Conservation (phyloP, 176 grass and related monocot species). For the Musa acuminata region DNA sequence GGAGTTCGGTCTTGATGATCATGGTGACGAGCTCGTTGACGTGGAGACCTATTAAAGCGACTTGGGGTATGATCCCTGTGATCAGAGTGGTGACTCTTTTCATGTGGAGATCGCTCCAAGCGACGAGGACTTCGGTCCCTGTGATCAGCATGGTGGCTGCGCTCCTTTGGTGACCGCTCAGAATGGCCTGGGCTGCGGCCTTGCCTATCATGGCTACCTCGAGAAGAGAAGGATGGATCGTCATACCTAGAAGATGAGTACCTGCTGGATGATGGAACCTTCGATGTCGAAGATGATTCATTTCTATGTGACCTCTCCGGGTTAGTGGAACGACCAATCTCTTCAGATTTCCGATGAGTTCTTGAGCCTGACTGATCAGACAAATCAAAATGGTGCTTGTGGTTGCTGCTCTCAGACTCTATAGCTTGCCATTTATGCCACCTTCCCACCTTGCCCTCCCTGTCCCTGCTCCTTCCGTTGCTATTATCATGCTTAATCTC, state of each 20-base stretch:
- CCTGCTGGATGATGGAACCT: slow-evolving; percentile 30
- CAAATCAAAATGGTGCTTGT: slow-evolving; percentile 38
- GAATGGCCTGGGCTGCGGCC: slow-evolving; percentile 13
- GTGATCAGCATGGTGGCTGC: slow-evolving; percentile 31
- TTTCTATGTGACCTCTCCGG: slow-evolving; percentile 22
- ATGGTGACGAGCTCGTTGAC: slow-evolving; percentile 43
- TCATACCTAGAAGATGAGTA: slow-evolving; percentile 39
- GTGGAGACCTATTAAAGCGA: slow-evolving; percentile 52
- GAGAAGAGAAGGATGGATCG: slow-evolving; percentile 26
- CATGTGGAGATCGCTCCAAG: slow-evolving; percentile 35
- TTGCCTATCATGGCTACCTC: slow-evolving; percentile 37
- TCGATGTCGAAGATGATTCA: slow-evolving; percentile 24
- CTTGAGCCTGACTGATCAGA: slow-evolving; percentile 43
- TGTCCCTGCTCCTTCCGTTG: slow-evolving; percentile 38
- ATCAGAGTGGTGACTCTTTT: slow-evolving; percentile 35
- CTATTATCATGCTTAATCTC: slow-evolving; percentile 65
- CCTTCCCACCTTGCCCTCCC: slow-evolving; percentile 25
- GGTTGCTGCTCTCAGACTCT: slow-evolving; percentile 40
- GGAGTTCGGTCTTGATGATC: slow-evolving; percentile 59
- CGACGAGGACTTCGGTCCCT: slow-evolving; percentile 44
- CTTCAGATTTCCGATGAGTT: slow-evolving; percentile 48
- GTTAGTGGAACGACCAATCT: slow-evolving; percentile 20
- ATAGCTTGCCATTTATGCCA: slow-evolving; percentile 15
- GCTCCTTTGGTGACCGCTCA: slow-evolving; percentile 49
- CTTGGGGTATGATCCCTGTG: slow-evolving; percentile 53